phyloP scores from a whole-genome alignment of 768 basidiomycete genomes.

The Austroboletus eburneus region DNA sequence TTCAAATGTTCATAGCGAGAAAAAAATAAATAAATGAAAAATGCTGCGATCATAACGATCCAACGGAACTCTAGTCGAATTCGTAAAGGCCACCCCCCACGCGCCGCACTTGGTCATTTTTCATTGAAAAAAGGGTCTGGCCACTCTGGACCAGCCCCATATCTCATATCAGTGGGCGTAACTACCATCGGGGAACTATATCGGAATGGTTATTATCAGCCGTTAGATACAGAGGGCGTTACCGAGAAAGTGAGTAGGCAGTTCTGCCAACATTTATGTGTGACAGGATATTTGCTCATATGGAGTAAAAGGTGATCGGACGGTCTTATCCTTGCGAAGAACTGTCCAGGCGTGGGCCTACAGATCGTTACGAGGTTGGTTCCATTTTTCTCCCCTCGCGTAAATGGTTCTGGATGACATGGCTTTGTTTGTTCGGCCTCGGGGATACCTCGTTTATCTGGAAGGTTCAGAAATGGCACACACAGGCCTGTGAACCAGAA shows the following conservation, averaged over 20 bases:
- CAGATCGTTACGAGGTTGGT: not conserved
- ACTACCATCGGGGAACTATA: slow-evolving; percentile 3
- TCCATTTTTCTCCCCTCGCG: slow-evolving; percentile 4
- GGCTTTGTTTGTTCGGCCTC: slow-evolving; percentile 8
- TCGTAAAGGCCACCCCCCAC: slow-evolving; percentile 4
- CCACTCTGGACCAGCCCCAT: slow-evolving; percentile 4
- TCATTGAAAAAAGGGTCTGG: slow-evolving; percentile 20
- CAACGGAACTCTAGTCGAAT: slow-evolving; percentile 17
- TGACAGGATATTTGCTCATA: not conserved
- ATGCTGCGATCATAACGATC: slow-evolving; percentile 24
- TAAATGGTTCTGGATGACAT: slow-evolving; percentile 2
- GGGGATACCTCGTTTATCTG: slow-evolving; percentile 12
- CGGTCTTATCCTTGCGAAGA: not conserved
- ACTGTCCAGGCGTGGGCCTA: not conserved
- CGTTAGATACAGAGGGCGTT: slow-evolving; percentile 8
- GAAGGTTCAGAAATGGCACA: not conserved
- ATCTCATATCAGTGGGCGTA: slow-evolving; percentile 14
- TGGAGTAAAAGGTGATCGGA: slow-evolving; percentile 8
- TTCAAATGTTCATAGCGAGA: not conserved
- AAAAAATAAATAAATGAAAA: slow-evolving; percentile 5
- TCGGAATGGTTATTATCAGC: slow-evolving; percentile 4
- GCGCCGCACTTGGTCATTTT: slow-evolving; percentile 20
- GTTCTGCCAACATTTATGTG: not conserved
- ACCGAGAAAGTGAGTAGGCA: slow-evolving; percentile 9
- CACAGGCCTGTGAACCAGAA: slow-evolving; percentile 1